Percentiles rank a stretch among this genome's conserved stretches.
phyloP scores from a whole-genome alignment of 176 grass and related monocot species.

The Alopecurus myosuroides region DNA sequence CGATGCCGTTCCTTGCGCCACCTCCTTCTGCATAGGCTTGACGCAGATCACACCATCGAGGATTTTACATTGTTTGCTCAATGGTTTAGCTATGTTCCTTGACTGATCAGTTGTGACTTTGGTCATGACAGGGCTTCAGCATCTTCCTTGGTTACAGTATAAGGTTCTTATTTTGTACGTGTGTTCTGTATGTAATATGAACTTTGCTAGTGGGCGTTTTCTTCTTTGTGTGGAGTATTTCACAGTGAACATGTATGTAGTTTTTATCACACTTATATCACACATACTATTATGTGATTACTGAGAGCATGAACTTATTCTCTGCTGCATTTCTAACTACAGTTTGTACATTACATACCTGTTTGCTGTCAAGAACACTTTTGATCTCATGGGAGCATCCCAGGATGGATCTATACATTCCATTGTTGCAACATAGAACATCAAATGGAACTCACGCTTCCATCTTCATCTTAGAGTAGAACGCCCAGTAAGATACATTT shows the following conservation, averaged over 20 bases:
- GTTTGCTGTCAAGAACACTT: neutral
- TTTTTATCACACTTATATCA: neutral
- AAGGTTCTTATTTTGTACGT: neutral
- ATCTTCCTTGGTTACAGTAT: neutral
- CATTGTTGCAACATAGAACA: neutral
- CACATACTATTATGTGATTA: neutral
- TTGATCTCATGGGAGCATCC: neutral
- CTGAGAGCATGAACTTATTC: neutral
- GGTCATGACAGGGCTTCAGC: neutral
- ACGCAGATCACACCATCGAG: neutral
- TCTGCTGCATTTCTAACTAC: neutral
- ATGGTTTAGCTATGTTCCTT: neutral
- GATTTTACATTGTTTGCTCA: neutral
- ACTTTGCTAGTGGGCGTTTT: neutral
- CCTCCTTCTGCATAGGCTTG: constrained; percentile 7
- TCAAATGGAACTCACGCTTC: neutral
- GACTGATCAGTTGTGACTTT: neutral
- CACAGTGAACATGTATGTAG: neutral
- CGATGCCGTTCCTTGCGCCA: neutral
- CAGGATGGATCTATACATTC: neutral
- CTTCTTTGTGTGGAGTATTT: neutral
- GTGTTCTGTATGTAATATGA: neutral
- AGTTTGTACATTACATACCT: neutral
- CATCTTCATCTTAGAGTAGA: neutral
- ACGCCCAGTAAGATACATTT: constrained; percentile 48